phyloP scores from a whole-genome alignment of 2,329 filamentous ascomycete genomes.

The Aureobasidium pullulans region DNA sequence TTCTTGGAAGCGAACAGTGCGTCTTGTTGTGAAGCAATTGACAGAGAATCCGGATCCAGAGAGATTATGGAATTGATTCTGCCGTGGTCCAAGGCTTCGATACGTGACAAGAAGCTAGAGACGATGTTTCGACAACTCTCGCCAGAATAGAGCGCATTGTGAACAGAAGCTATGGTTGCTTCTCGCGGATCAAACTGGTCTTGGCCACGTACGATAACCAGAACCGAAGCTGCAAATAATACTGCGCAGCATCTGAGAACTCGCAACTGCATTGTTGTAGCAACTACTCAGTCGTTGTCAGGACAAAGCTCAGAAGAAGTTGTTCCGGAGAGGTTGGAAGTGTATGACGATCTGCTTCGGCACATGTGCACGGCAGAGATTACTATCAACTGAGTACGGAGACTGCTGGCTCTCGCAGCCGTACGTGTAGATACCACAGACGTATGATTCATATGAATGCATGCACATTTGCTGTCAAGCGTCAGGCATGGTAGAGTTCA shows the following conservation, averaged over 20 bases:
- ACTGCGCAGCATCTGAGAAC: neutral
- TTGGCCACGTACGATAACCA: neutral
- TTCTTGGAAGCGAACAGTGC: conserved; percentile 40
- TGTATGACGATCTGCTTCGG: neutral
- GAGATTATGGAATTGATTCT: conserved; percentile 51
- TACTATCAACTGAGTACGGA: neutral
- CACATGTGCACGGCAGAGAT: neutral
- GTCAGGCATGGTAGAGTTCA: too few species aligned
- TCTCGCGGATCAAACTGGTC: conserved; percentile 46
- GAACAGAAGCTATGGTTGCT: conserved; percentile 51
- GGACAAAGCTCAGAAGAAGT: neutral
- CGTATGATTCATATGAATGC: too few species aligned
- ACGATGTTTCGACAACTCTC: conserved; percentile 49
- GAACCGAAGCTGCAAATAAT: neutral
- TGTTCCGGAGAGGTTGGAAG: neutral
- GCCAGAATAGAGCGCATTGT: conserved; percentile 47
- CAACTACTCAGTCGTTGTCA: neutral
- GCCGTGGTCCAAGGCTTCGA: conserved; percentile 47
- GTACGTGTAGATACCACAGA: too few species aligned
- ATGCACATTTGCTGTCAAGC: too few species aligned
- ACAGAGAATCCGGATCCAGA: conserved; percentile 43
- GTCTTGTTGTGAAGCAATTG: conserved; percentile 46
- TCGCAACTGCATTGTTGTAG: neutral
- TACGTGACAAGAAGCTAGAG: conserved; percentile 49
- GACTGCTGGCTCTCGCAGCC: too few species aligned